Evolutionary conservation across 139 green algal species (phyloP).

Genomic region (Diplosphaera chodatii): DNA sequence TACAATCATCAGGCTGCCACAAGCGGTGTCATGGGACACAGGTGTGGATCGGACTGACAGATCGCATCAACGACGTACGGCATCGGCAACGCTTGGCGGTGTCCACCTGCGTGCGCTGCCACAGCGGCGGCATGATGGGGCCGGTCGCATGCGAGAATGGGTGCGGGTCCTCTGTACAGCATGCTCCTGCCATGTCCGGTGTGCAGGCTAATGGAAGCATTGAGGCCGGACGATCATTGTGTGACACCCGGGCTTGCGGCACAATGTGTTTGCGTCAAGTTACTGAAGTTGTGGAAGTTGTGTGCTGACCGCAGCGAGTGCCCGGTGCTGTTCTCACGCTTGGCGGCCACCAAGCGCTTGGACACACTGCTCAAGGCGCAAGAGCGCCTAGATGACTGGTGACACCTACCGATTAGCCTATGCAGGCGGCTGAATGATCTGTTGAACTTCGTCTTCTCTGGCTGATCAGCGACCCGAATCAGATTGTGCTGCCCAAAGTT

Average conservation of each 20-base stretch:
- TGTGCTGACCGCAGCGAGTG: conserved; percentile 57
- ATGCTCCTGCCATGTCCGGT: too few relatives aligned
- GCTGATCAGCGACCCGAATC: too few relatives aligned
- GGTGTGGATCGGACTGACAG: conserved; percentile 7
- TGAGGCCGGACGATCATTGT: too few relatives aligned
- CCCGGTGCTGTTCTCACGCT: conserved; percentile 36
- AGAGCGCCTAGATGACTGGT: conserved; percentile 23
- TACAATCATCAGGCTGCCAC: too few relatives aligned
- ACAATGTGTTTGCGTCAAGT: too few relatives aligned
- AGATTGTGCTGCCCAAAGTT: too few relatives aligned
- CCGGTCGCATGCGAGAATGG: conserved; percentile 57
- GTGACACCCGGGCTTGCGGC: too few relatives aligned
- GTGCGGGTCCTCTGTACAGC: too few relatives aligned
- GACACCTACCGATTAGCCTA: background rate
- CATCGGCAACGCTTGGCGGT: background rate
- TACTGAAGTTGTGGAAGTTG: too few relatives aligned
- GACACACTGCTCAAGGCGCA: conserved; percentile 1
- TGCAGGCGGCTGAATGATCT: background rate
- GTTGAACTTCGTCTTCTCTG: too few relatives aligned
- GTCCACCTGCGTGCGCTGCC: conserved; percentile 48
- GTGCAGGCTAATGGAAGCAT: too few relatives aligned
- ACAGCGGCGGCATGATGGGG: conserved; percentile 43
- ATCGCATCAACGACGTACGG: conserved; percentile 13
- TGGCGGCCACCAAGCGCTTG: conserved; percentile 13
- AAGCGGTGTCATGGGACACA: conserved; percentile 6